Conservation (phyloP, 116 monocot species). For the Trichopus zeylanicus region DNA sequence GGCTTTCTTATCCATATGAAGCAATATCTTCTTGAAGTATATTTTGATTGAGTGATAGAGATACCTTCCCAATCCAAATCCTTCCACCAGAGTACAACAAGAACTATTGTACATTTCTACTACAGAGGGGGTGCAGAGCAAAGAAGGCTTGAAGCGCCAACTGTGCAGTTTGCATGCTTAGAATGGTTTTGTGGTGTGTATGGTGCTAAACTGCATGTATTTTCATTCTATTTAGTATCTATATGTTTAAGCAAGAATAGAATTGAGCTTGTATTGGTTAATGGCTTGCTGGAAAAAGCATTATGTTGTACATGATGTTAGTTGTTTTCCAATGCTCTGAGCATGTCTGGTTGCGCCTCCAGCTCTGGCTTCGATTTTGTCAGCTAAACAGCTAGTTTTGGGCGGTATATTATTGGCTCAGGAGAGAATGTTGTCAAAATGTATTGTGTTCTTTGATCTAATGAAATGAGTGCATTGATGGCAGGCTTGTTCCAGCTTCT, state of each 20-base stretch:
- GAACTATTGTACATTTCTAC: not conserved
- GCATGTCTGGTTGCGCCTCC: not conserved
- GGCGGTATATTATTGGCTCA: not conserved
- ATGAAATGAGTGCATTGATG: too few relatives aligned
- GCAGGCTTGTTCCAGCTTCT: too few relatives aligned
- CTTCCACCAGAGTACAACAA: too few relatives aligned
- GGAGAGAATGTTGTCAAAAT: too few relatives aligned
- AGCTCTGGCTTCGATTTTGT: not conserved
- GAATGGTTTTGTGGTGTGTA: too few relatives aligned
- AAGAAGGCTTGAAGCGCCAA: not conserved
- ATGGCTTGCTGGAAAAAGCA: not conserved
- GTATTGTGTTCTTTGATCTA: too few relatives aligned
- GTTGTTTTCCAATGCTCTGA: constrained; percentile 7
- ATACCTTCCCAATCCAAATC: too few relatives aligned
- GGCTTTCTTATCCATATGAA: constrained; percentile 91
- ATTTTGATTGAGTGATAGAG: constrained; percentile 1
- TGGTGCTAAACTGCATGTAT: not conserved
- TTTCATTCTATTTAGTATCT: not conserved
- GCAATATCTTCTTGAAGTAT: constrained; percentile 79
- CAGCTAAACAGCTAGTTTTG: not conserved
- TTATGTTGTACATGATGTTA: constrained; percentile 44
- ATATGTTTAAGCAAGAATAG: constrained; percentile 10
- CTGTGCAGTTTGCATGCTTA: not conserved
- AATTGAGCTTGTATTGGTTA: not conserved
- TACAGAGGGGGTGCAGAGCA: not conserved